A percentile compares a stretch with the other conserved stretches of the same genome.
Evolutionary conservation across 2,329 filamentous ascomycete genomes (phyloP).

Genomic region (Phaeosphaeriaceae sp.): DNA sequence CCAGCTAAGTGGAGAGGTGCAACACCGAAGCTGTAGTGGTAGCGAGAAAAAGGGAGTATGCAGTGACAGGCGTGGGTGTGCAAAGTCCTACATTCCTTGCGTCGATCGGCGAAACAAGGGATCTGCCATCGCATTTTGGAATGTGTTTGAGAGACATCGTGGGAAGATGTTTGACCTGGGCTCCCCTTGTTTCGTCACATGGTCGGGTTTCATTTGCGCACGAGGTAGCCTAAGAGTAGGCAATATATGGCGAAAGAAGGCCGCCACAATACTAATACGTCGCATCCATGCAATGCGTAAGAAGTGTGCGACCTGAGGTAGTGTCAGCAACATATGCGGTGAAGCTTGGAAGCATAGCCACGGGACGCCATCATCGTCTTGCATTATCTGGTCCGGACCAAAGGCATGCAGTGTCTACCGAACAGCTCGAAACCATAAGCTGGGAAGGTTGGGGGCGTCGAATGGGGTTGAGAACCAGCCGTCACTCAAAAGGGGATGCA

Average conservation of each 20-base stretch:
- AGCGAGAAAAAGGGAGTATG: too few species aligned
- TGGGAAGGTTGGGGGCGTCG: constrained; percentile 1
- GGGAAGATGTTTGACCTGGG: not conserved
- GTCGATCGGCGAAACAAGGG: not conserved
- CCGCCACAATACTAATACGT: not conserved
- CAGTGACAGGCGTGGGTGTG: not conserved
- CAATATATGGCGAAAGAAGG: not conserved
- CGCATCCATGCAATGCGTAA: not conserved
- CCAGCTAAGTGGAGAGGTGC: too few species aligned
- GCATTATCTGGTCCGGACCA: constrained; percentile 1
- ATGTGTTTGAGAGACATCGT: not conserved
- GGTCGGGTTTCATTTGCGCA: not conserved
- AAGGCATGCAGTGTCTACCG: constrained; percentile 2
- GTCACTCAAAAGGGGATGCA: constrained; percentile 7
- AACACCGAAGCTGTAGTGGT: too few species aligned
- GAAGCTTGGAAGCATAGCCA: not conserved
- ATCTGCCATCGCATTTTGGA: not conserved
- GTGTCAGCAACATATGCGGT: not conserved
- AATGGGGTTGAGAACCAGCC: constrained; percentile 6
- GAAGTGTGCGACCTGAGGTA: not conserved
- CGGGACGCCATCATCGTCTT: not conserved
- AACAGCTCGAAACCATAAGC: not conserved
- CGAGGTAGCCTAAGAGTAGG: too few species aligned
- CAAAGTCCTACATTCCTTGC: not conserved
- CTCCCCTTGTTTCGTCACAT: not conserved